Base-by-base conservation (phyloP, 1,284 basidiomycete genomes). In the Rhodofomes roseus region DNA sequence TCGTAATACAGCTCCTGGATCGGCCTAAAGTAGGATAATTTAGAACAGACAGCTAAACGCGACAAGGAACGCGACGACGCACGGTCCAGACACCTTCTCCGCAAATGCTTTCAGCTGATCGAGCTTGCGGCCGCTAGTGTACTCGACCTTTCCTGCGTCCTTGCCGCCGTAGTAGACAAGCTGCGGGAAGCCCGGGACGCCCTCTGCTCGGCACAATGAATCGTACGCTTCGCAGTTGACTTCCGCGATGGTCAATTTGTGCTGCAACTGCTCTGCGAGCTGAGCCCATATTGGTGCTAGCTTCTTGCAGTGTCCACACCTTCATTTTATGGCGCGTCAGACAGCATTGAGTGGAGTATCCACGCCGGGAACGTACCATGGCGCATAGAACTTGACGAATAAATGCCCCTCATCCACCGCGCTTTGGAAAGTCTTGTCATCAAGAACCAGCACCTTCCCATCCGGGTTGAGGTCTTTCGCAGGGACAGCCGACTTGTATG, bases 251-350 rank as follows among this genome's bases (percentile, higher is more conserved):
- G 83, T 89, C 39, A 95, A 75, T 58, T 85, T 85, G 62, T 81
- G 78, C 65, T 88, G 81, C 79, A 94, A 84, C 37, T 77, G 75
- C 41, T 75, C 73, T 0, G 90, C 94, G 6, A 98, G 81, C 56
- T 90, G 79, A 1, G 77, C 77, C 89, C 93, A 96, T 0, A 77
- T 79, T 0, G 94, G 93, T 0, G 91, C 90, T 1, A 96, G 81
- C 68, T 92, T 91, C 77, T 95, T 95, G 81, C 94, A 96, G 76
- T 96, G 95, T 1, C 90, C 89, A 71, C 94, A 96, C 85, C 85
- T 83, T 25, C 6, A 16, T 36, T 18, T 1, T 27, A 48, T 54
- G 23, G 29, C 12, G 1, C 22, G 20, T n/a, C 20, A 52, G 34
- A 62, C 27, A 57, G 46, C 4, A 43, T 29, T 25, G 48, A 46